Base-by-base conservation (phyloP, 495 filamentous ascomycete species). In the Aspergillus homomorphus region DNA sequence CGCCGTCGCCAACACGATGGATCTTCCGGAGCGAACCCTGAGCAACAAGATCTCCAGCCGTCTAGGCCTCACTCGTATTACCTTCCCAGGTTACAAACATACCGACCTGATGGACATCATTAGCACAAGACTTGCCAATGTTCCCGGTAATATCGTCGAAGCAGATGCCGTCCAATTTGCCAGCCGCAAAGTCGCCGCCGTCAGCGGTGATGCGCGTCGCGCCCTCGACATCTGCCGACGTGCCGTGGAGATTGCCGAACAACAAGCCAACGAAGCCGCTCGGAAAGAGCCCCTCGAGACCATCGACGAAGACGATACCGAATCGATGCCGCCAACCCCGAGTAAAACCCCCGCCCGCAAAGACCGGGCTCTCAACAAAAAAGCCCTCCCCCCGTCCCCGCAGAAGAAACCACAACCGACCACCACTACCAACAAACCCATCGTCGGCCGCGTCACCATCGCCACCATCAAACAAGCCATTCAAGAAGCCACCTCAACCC, bases 1-100 rank as follows among this genome's bases (percentile, higher is more conserved):
- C 0, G 95, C 95, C 8, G 95, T 99, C 10, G 95, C 95, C 33
- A 99, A 99, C 71, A 99, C 95, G 20, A 99, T 99, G 95, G 95
- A 99, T 73, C 77, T 99, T 20, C 95, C 95, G 0, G 95, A 99
- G 73, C 84, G 95, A 66, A 99, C 95, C 0, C 80, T 99, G 16
- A 92, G 89, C 73, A 99, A 99, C 74, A 98, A 98, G 71, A 99
- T 99, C 71, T 94, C 89, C 63, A 92, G 88, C 62, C 87, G 95
- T 62, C 80, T 98, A 41, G 93, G 91, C 19, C 73, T 96, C 6
- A 93, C 89, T 19, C 83, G 95, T 61, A 96, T 99, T 65, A 96
- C 94, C 1, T 99, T 99, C 66, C 91, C 92, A 0, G 95, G 95
- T 21, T 99, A 99, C 70, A 96, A 90, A 48, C 92, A 98, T 73